Evolutionary conservation across 257 asterid genomes (phyloP).

Genomic region (Galeopsis tetrahit): DNA sequence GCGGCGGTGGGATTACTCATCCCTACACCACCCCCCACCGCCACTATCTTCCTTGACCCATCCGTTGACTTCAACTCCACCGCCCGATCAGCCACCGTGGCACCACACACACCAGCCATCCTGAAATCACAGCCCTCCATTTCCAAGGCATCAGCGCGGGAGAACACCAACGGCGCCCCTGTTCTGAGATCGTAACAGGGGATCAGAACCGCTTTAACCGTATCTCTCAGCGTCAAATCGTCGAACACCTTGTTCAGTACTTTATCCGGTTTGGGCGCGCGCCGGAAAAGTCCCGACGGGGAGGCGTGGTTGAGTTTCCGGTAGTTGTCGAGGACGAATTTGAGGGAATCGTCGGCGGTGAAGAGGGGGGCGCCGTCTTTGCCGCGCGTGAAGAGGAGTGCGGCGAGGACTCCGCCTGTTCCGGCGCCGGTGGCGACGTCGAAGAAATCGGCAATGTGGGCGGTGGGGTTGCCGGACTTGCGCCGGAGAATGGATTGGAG

Average conservation of each 20-base stretch:
- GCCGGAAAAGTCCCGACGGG: constrained; percentile 33
- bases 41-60: constrained; percentile 59
- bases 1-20: constrained; percentile 88
- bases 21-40: constrained; percentile 67
- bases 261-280: constrained; percentile 36
- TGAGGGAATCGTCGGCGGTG: constrained; percentile 58
- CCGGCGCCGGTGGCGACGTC: constrained; percentile 85
- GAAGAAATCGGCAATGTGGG: constrained; percentile 68
- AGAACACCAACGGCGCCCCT: constrained; percentile 69
- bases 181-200: constrained; percentile 86
- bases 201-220: constrained; percentile 67
- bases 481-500: constrained; percentile 54
- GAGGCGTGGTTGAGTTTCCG: constrained; percentile 28
- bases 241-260: constrained; percentile 51
- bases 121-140: constrained; percentile 77
- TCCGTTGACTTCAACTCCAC: constrained; percentile 59
- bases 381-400: constrained; percentile 60
- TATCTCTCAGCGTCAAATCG: constrained; percentile 60
- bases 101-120: constrained; percentile 61
- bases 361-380: constrained; percentile 54
- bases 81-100: constrained; percentile 49
- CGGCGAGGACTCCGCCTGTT: constrained; percentile 70
- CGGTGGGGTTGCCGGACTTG: constrained; percentile 56
- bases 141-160: constrained; percentile 84
- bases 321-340: constrained; percentile 44